Evolutionary conservation across 148 eudicot genomes (phyloP).

Genomic region (Beta vulgaris): DNA sequence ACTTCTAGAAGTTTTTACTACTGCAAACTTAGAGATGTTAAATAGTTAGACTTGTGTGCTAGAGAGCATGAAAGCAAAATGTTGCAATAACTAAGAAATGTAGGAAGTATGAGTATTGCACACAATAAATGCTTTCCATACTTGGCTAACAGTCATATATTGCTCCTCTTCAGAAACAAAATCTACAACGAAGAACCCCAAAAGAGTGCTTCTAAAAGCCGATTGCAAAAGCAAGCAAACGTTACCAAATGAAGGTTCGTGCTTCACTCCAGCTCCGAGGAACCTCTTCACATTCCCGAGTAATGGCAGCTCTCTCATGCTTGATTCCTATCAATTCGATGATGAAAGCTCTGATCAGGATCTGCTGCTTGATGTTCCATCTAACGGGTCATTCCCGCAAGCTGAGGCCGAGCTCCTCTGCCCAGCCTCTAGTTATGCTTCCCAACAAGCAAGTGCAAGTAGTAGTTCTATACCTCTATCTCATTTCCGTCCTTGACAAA

Average conservation of each 20-base stretch:
- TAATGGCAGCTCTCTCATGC: constrained; percentile 47
- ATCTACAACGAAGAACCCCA: constrained; percentile 50
- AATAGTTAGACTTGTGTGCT: too few species aligned
- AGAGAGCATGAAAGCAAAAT: too few species aligned
- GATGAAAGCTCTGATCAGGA: constrained; percentile 76
- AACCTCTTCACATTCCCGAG: constrained; percentile 52
- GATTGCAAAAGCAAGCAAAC: constrained; percentile 45
- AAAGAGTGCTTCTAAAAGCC: constrained; percentile 38
- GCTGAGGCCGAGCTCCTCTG: constrained; percentile 94
- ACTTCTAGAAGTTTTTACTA: too few species aligned
- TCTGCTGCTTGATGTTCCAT: constrained; percentile 76
- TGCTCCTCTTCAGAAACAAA: constrained; percentile 50
- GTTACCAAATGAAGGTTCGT: constrained; percentile 39
- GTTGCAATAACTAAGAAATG: too few species aligned
- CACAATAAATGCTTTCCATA: background rate
- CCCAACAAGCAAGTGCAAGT: constrained; percentile 61
- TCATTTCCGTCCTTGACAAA: constrained; percentile 38
- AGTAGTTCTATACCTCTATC: constrained; percentile 57
- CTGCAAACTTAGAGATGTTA: too few species aligned
- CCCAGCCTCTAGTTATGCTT: constrained; percentile 47
- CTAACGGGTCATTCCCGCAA: constrained; percentile 74
- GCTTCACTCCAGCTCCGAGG: constrained; percentile 49
- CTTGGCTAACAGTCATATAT: background rate
- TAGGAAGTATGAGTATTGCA: too few species aligned
- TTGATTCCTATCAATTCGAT: constrained; percentile 45